Percentiles rank a stretch among this genome's conserved stretches.
Conservation (phyloP, 208 protist genomes). For the Acanthamoeba healyi region DNA sequence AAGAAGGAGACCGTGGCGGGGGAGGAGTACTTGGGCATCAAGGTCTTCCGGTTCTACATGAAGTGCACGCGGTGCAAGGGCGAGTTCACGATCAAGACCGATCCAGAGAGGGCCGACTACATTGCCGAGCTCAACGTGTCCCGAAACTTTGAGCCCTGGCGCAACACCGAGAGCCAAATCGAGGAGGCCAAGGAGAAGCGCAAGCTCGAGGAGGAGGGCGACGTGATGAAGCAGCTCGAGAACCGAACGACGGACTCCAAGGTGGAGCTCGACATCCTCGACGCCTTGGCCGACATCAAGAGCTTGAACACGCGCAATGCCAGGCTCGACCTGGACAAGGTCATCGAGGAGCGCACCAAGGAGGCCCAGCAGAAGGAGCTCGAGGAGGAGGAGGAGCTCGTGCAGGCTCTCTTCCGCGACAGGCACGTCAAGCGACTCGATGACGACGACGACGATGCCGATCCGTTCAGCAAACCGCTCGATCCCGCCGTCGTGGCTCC, state of each 20-base stretch:
- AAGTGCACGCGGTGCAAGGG: conserved; percentile 89
- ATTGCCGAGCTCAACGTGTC: conserved; percentile 84
- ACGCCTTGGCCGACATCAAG: conserved; percentile 66
- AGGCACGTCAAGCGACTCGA: neutral
- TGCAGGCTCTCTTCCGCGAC: neutral
- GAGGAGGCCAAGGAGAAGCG: conserved; percentile 39
- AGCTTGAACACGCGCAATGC: conserved; percentile 61
- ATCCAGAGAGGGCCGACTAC: conserved; percentile 93
- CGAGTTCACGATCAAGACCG: conserved; percentile 92
- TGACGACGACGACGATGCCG: neutral
- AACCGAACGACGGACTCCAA: conserved; percentile 67
- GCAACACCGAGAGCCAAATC: conserved; percentile 69
- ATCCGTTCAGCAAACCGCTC: conserved; percentile 15
- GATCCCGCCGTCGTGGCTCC: neutral
- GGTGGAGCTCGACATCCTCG: conserved; percentile 63
- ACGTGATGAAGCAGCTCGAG: conserved; percentile 74
- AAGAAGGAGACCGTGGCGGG: conserved; percentile 89
- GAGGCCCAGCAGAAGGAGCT: neutral
- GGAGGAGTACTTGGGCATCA: conserved; percentile 90
- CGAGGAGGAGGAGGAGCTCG: conserved; percentile 51
- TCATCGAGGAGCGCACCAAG: neutral
- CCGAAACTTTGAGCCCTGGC: conserved; percentile 91
- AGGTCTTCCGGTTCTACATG: conserved; percentile 91
- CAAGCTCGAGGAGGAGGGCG: conserved; percentile 49
- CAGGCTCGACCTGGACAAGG: conserved; percentile 25